Evolutionary conservation across 148 eudicot genomes (phyloP), one percentile per base, ranked within the genome.

Genomic region (Suaeda aralocaspica): DNA sequence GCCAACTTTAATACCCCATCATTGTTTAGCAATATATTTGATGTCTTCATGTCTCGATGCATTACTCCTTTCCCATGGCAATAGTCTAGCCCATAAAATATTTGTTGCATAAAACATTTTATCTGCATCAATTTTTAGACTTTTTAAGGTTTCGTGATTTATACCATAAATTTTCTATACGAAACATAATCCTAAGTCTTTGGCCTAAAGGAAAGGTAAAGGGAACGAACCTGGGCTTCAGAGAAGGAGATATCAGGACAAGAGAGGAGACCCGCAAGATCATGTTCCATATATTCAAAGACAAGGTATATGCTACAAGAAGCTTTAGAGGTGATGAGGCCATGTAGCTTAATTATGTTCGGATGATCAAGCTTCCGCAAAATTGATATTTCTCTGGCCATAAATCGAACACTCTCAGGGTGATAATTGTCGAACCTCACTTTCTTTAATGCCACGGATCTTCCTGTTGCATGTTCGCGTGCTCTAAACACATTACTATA

Each of bases 211-310:
- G 25, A 48, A 70, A 30, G 2, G 56, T 19, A 41, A 28, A 15
- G 19, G 14, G 31, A 64, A 61, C 72, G 13, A 69, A 93, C 98
- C 97, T 91, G 92, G 42, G 96, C 70, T 16, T 87, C 91, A 0
- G 79, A 81, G 51, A 93, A 93, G 67, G 76, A 77, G 77, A 93
- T 75, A 19, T 84, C 86, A 22, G 95, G 95, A 57, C 82, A 81
- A 25, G 97, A 93, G 59, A 89, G 48, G 14, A 94, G 82, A 44
- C 98, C 97, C 59, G 98, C 69, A 55, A 94, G 88, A 67, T 94
- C 98, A 74, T 94, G 98, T 68, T 94, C 98, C 98, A 94, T 94
- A 80, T 91, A 94, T 67, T 91, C 96, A 56, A 94, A 94, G 3
- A 94, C 96, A 52, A 94, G 88, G 78, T 91, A 89, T 46, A 94